Percentiles rank a stretch among this genome's conserved stretches.
Evolutionary conservation across 208 protist genomes (phyloP).

Genomic region (Angomonas deanei): DNA sequence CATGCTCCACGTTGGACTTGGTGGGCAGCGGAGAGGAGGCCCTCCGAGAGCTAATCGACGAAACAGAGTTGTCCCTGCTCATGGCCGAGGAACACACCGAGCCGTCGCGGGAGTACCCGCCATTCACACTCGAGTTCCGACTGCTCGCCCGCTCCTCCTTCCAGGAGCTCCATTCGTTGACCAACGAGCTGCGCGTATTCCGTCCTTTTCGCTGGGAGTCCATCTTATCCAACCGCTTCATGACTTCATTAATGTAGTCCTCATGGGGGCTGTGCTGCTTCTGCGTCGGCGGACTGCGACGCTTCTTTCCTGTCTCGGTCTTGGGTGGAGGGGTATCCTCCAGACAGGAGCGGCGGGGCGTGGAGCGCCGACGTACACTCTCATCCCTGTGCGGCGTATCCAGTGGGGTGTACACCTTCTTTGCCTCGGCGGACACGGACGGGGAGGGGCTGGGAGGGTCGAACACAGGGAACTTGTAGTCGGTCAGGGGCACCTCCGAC

Average conservation of each 20-base stretch:
- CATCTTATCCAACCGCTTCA: constrained; percentile 22
- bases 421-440: neutral
- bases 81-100: constrained; percentile 10
- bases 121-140: constrained; percentile 18
- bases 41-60: constrained; percentile 47
- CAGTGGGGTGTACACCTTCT: neutral
- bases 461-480: neutral
- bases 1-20: constrained; percentile 26
- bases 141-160: constrained; percentile 21
- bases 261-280: constrained; percentile 21
- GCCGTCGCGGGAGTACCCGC: neutral
- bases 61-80: constrained; percentile 57
- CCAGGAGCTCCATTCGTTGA: constrained; percentile 75
- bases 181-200: constrained; percentile 32
- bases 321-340: neutral
- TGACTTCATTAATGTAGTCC: constrained; percentile 35
- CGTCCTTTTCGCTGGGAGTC: neutral
- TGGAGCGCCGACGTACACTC: neutral
- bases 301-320: too few species aligned
- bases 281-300: neutral
- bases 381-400: neutral
- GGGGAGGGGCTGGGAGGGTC: neutral
- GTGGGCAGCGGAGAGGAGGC: constrained; percentile 65
- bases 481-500: neutral
- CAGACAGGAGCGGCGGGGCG: neutral